These are phyloP conservation scores for Eudorina sp. DNA, from an alignment of 139 green algal species.

Conservation along the genomic window DNA sequence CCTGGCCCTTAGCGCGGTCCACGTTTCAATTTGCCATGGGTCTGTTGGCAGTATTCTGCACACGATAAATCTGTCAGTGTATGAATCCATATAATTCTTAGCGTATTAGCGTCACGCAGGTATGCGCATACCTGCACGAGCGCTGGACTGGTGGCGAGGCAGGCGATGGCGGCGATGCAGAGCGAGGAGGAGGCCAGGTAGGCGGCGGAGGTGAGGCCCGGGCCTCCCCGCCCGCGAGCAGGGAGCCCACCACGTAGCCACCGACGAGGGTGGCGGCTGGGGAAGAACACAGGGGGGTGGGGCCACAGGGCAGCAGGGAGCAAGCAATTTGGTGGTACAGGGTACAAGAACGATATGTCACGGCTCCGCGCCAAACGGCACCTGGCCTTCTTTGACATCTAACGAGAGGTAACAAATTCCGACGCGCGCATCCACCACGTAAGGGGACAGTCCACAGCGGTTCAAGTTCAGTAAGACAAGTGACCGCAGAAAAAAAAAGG, in stretches of 20 bases:
- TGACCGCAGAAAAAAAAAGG: neutral
- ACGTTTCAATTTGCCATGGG: neutral
- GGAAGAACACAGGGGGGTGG: neutral
- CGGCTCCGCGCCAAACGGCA: no score
- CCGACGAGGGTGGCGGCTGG: constrained; percentile 65
- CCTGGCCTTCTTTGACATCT: no score
- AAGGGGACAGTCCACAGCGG: no score
- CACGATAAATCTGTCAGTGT: neutral
- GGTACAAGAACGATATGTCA: no score
- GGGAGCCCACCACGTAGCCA: constrained; percentile 51
- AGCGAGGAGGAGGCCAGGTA: constrained; percentile 82
- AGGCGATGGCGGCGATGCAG: constrained; percentile 91
- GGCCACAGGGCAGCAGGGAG: neutral
- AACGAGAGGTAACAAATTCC: no score
- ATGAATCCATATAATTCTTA: neutral
- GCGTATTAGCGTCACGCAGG: neutral
- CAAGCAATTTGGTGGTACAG: no score
- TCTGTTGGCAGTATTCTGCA: neutral
- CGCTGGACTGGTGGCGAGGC: constrained; percentile 85
- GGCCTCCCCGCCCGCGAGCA: constrained; percentile 65
- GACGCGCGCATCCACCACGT: no score
- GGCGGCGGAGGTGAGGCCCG: constrained; percentile 74
- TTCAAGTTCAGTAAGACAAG: neutral
- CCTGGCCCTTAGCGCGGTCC: neutral
- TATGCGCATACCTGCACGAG: constrained; percentile 58